These are phyloP conservation scores for Cymbopogon flexuosus DNA, from an alignment of 202 grass and related monocot species.

Conservation along the genomic window DNA sequence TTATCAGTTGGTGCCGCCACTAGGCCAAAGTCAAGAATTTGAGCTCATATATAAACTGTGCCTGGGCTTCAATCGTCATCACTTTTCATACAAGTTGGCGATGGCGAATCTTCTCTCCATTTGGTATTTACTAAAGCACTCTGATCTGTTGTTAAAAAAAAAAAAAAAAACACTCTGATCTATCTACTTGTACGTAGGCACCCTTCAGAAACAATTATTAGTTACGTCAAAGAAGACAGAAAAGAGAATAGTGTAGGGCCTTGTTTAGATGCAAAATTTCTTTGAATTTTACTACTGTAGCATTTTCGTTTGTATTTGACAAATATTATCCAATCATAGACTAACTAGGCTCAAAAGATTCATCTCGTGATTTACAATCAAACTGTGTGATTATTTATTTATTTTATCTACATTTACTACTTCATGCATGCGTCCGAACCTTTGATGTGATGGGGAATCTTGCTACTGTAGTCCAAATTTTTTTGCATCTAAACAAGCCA, in stretches of 20 bases:
- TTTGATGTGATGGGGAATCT: no score
- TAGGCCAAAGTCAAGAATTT: conserved; percentile 8
- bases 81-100: not conserved
- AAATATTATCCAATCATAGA: no score
- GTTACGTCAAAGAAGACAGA: not conserved
- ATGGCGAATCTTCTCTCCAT: not conserved
- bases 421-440: no score
- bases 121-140: not conserved
- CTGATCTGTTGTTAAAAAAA: not conserved
- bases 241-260: not conserved
- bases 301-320: no score
- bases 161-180: not conserved
- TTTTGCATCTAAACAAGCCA: no score
- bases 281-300: no score
- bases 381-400: no score
- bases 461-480: no score
- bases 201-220: not conserved
- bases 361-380: no score
- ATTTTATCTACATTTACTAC: no score
- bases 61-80: not conserved
- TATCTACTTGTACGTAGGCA: not conserved
- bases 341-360: no score
- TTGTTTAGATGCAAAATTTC: no score
- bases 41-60: conserved; percentile 5
- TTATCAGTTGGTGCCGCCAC: not conserved